Evolutionary conservation across 2,329 filamentous ascomycete species (phyloP).

Genomic region (Colletotrichum magnum): DNA sequence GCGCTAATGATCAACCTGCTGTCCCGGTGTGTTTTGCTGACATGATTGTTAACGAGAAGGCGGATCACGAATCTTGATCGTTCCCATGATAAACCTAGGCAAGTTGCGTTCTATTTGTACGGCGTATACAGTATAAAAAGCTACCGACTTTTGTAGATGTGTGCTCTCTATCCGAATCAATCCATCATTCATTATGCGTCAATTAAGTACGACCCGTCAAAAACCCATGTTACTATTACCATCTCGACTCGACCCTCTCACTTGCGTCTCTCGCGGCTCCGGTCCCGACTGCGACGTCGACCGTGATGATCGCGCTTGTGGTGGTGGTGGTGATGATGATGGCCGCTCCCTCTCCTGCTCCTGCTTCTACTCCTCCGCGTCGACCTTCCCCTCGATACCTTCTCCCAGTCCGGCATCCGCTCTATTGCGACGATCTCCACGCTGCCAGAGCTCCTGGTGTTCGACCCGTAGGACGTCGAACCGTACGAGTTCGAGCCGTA

Average conservation of each 20-base stretch:
- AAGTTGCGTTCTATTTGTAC: no score
- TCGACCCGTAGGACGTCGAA: not conserved
- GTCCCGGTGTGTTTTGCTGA: constrained; percentile 15
- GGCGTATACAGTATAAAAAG: no score
- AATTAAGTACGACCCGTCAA: not conserved
- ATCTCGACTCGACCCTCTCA: not conserved
- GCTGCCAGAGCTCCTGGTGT: constrained; percentile 13
- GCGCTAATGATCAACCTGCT: constrained; percentile 35
- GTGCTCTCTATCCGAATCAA: no score
- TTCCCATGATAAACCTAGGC: no score
- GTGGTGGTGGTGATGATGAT: constrained; percentile 5
- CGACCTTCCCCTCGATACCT: constrained; percentile 11
- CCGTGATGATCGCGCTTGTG: constrained; percentile 2
- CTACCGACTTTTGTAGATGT: no score
- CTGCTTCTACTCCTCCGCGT: constrained; percentile 11
- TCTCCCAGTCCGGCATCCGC: constrained; percentile 22
- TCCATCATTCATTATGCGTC: not conserved
- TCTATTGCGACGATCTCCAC: constrained; percentile 15
- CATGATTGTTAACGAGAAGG: not conserved
- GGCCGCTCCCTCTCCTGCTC: constrained; percentile 5
- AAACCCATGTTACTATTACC: not conserved
- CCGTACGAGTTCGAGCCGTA: not conserved
- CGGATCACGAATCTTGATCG: no score
- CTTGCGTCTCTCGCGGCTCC: not conserved
- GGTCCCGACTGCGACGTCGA: not conserved